These are phyloP conservation scores for Cubamyces lactineus DNA, from an alignment of 768 basidiomycete genomes.

Conservation along the genomic window DNA sequence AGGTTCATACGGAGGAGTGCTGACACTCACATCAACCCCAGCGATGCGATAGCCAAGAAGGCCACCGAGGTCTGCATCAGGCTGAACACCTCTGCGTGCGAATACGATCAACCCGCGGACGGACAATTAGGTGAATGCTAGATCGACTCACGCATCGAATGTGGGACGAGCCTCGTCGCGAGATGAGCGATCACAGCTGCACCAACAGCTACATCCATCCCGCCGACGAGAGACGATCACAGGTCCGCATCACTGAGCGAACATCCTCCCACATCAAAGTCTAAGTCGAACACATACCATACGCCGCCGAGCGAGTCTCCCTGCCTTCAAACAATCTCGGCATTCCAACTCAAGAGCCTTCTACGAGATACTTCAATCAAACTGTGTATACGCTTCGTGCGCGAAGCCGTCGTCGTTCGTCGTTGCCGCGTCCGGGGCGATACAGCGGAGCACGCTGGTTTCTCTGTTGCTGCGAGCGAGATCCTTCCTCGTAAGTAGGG, in stretches of 20 bases:
- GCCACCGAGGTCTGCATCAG: constrained; percentile 72
- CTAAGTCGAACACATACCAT: constrained; percentile 14
- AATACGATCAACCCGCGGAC: neutral
- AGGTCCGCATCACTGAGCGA: neutral
- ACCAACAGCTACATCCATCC: constrained; percentile 18
- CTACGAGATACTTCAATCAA: too few relatives aligned
- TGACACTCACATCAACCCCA: constrained; percentile 63
- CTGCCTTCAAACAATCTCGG: constrained; percentile 26
- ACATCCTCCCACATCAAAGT: too few relatives aligned
- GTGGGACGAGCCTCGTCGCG: constrained; percentile 22
- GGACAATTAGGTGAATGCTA: too few relatives aligned
- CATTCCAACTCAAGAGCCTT: constrained; percentile 2
- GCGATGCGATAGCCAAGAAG: constrained; percentile 62
- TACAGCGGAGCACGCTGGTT: too few relatives aligned
- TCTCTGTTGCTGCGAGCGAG: too few relatives aligned
- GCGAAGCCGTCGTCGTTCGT: too few relatives aligned
- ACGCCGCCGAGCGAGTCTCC: constrained; percentile 19
- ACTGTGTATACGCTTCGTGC: too few relatives aligned
- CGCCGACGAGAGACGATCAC: neutral
- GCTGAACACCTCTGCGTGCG: constrained; percentile 34
- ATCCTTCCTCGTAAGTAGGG: too few relatives aligned
- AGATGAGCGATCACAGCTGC: constrained; percentile 29
- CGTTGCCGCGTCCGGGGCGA: too few relatives aligned
- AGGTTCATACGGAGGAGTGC: neutral
- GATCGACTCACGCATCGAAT: constrained; percentile 26